These are phyloP conservation scores for Pisolithus microcarpus DNA, from an alignment of 768 basidiomycete genomes.

Conservation along the genomic window DNA sequence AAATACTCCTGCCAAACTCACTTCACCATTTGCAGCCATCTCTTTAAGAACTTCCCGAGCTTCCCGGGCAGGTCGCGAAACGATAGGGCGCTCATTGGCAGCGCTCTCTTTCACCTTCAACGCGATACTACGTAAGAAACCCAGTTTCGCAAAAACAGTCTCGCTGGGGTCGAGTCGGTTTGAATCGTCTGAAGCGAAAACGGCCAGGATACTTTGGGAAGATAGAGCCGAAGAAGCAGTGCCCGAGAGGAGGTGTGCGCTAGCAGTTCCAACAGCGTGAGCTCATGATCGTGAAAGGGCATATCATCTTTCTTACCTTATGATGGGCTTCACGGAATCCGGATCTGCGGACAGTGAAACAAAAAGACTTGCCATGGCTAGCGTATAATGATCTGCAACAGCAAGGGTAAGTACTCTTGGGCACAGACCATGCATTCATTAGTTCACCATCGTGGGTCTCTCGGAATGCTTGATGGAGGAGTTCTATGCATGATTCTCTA, in stretches of 20 bases:
- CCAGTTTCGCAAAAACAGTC: conserved; percentile 60
- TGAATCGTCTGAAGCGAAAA: conserved; percentile 41
- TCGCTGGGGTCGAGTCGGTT: conserved; percentile 5
- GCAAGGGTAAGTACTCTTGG: neutral
- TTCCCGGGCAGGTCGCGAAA: conserved; percentile 77
- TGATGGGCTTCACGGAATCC: conserved; percentile 55
- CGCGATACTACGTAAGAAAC: conserved; percentile 53
- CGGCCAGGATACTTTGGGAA: conserved; percentile 53
- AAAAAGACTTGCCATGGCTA: conserved; percentile 57
- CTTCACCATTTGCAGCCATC: conserved; percentile 20
- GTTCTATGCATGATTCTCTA: conserved; percentile 62
- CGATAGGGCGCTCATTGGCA: conserved; percentile 59
- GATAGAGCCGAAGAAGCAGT: conserved; percentile 60
- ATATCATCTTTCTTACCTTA: conserved; percentile 52
- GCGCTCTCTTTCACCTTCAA: conserved; percentile 69
- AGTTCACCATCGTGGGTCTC: conserved; percentile 57
- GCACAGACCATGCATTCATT: conserved; percentile 4
- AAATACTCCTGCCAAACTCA: conserved; percentile 22
- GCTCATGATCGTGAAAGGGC: neutral
- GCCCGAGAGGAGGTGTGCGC: conserved; percentile 56
- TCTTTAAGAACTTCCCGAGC: conserved; percentile 62
- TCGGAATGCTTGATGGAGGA: conserved; percentile 74
- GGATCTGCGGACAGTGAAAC: conserved; percentile 55
- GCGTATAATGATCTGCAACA: conserved; percentile 57
- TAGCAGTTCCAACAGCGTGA: conserved; percentile 21